Evolutionary conservation across 768 basidiomycete species (phyloP), one percentile per base, ranked within the genome.

Genomic region (Hygrophorus pudorinus): DNA sequence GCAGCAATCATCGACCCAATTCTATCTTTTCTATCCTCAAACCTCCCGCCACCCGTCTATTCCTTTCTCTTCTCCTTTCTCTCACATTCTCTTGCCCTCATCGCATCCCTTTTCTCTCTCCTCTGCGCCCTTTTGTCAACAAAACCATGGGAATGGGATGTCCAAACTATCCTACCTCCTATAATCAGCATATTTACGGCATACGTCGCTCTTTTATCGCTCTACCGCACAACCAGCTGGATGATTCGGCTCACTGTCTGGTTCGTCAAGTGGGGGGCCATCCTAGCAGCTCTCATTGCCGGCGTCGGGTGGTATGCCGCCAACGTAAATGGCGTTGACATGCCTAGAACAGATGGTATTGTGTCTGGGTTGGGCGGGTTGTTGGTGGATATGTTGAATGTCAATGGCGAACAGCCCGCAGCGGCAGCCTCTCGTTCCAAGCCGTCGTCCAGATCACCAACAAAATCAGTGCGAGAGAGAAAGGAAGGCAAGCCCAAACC

Each of bases 141-240:
- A 38, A 64, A 68, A 47, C 79, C 78, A 28, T 63, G 67, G 51
- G 67, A 75, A 50, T 85, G 81, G 82, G 73, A 83, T 53, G 65
- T 69, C 5, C 79, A 87, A 57, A 72, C 71, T 21, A 56, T 87
- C 38, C 55, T 89, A 14, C 85, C 86, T 6, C 86, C 86, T 0
- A 62, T 88, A 55, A 75, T 90, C 55, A 81, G 75, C 47, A 59
- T 89, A 24, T 60, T 88, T 41, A 70, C 73, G 4, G 79, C 84
- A 14, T 90, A 89, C 60, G 70, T 87, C 48, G 83, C 84, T 3
- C 67, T 90, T n/a, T 49, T 79, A 33, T 85, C 78, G 57, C 60
- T 87, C 42, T 87, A 87, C 63, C 81, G 84, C 48, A 88, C 87
- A 4, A 80, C 85, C 10, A 72, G 71, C 17, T 88, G 82, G 79